Base-by-base conservation (phyloP, 2,329 filamentous ascomycete genomes). In the Calonectria multiphialidica region DNA sequence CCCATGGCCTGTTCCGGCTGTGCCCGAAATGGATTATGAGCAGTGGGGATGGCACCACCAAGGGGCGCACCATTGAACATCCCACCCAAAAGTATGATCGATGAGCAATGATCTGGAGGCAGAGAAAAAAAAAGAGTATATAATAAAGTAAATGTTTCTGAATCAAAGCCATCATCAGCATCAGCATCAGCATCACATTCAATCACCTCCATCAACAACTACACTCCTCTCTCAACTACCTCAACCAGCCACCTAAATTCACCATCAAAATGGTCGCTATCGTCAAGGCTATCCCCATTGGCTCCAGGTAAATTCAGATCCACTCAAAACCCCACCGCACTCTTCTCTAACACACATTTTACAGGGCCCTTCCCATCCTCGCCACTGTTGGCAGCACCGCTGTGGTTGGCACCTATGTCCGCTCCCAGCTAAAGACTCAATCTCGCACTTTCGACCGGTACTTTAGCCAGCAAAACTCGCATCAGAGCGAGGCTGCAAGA, bases 401-500 rank as follows among this genome's bases (percentile, higher is more conserved):
- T 7, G 47, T 76, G 21, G 76, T 78, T 1, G 76, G 76, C 42
- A 73, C 68, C 62, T 77, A 74, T 44, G 72, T 77, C 47, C 71
- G 72, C 16, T 74, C 72, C 5, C 74, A 77, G 55, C 74, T 77
- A 62, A 69, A 35, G 15, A 66, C 25, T 12, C 66, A 73, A 53
- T 77, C 76, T 4, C 72, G 76, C 55, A 76, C 64, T 3, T 78
- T 78, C 45, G 76, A 77, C 33, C 70, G 76, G 25, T 76, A 70
- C 57, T 77, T 77, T 53, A 75, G 72, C 23, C 68, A 77, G 18
- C 76, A 77, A 28, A 77, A 77, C 76, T 78, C 63, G 21, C 45
- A 44, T 8, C 72, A 75, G 49, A 77, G 76, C 62, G 76, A 77
- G 12, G 35, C 62, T 21, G 49, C 28, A n/a, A 53, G 49, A 16